Base-by-base conservation (phyloP, 2,329 filamentous ascomycete genomes). In the Emergomyces orientalis region DNA sequence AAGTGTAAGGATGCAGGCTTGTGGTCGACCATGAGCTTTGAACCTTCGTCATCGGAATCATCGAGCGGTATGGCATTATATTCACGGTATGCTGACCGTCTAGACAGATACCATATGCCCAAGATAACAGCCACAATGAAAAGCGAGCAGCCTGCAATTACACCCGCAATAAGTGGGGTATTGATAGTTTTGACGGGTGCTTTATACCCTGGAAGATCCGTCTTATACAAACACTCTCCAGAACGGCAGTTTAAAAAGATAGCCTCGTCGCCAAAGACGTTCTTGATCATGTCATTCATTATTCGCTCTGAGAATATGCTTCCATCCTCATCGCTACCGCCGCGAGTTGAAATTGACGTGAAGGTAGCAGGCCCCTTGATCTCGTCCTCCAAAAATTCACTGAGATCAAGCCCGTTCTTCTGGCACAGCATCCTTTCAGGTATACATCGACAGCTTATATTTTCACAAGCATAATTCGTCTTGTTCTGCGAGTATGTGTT, bases 111-210 rank as follows among this genome's bases (percentile, higher is more conserved):
- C 91, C 92, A 99, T 25, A 91, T 86, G 0, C 86, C 71, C 19
- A 97, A 77, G 57, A 97, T 90, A 59, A 93, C 85, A 1, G 86
- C 89, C n/a, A 96, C 91, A 14, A 99, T 81, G 71, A 97, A 96
- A 0, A 99, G 81, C 0, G 89, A 88, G 70, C 86, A 89, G 7
- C 85, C 88, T 30, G 91, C 92, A 70, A 99, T 97, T 56, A 97
- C 89, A 17, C 90, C 88, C 13, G 95, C 93, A 68, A 99, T 99
- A 58, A 99, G 82, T 2, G 93, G 94, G 0, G 93, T 97, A 74
- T 99, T 99, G 77, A 99, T 97, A 73, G 88, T 88, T 78, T 97
- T 96, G 64, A 97, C 84, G 0, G 93, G 91, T 25, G 88, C 84
- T 68, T 88, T 82, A 71, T 96, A 99, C 22, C 95, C 94, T 19